A percentile compares a stretch with the other conserved stretches of the same genome.
Conservation (phyloP, 2,329 filamentous ascomycete species). For the Penicillium psychrosexuale region DNA sequence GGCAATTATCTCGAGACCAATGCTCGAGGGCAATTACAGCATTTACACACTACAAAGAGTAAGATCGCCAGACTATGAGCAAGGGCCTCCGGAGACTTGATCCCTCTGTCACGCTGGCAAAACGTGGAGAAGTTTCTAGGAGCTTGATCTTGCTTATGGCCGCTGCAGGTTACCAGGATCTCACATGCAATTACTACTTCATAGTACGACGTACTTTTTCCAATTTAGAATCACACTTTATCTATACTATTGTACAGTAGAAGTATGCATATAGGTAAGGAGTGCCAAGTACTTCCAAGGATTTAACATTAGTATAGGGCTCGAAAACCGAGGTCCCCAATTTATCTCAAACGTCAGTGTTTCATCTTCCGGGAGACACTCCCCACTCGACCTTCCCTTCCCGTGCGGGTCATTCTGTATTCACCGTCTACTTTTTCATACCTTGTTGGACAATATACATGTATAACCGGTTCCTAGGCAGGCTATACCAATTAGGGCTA, state of each 20-base stretch:
- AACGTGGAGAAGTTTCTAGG: neutral
- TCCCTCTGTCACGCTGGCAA: neutral
- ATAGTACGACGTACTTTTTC: neutral
- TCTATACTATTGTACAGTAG: no score
- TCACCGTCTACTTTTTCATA: neutral
- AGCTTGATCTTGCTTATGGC: neutral
- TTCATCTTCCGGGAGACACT: slow-evolving; percentile 1
- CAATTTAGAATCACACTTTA: neutral
- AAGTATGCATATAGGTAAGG: no score
- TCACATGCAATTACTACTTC: neutral
- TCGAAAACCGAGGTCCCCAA: neutral
- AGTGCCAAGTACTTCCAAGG: neutral
- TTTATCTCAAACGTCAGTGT: slow-evolving; percentile 3
- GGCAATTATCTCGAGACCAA: slow-evolving; percentile 47
- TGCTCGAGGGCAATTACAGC: slow-evolving; percentile 53
- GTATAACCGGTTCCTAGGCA: no score
- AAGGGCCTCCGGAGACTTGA: neutral
- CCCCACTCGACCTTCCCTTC: neutral
- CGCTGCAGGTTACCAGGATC: neutral
- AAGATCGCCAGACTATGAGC: neutral
- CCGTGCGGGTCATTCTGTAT: neutral
- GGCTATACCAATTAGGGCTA: no score
- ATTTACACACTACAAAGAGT: slow-evolving; percentile 28
- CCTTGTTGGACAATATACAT: no score
- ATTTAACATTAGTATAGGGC: neutral